Conservation (phyloP, 2,329 filamentous ascomycete genomes). For the Blastomyces percursus region DNA sequence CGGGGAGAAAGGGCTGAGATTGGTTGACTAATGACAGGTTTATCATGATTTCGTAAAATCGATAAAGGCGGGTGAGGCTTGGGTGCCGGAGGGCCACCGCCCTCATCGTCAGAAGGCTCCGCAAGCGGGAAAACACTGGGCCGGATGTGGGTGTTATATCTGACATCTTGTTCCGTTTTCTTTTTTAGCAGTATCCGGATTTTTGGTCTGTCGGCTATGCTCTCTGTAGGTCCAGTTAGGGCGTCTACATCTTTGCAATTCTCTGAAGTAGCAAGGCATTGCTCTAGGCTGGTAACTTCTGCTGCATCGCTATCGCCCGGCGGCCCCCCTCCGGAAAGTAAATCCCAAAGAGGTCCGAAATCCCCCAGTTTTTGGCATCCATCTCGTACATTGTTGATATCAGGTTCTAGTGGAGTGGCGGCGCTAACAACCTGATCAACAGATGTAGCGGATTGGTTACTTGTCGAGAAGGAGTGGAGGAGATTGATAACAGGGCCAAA, state of each 20-base stretch:
- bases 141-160: neutral
- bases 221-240: neutral
- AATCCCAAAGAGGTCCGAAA: constrained; percentile 34
- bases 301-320: constrained; percentile 6
- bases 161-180: neutral
- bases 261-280: neutral
- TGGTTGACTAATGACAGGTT: neutral
- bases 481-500: constrained; percentile 37
- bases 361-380: constrained; percentile 30
- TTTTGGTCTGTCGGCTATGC: neutral
- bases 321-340: constrained; percentile 22
- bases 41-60: constrained; percentile 8
- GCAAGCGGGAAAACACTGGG: neutral
- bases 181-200: neutral
- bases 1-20: neutral
- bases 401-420: constrained; percentile 7
- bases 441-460: constrained; percentile 9
- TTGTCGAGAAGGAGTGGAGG: constrained; percentile 27
- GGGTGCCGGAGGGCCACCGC: neutral
- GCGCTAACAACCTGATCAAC: constrained; percentile 1
- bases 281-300: neutral
- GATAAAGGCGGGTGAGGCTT: constrained; percentile 3
- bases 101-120: neutral
- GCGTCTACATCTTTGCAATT: neutral
- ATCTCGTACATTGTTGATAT: constrained; percentile 6